Conservation (phyloP, 208 protist species). For the Angomonas deanei region DNA sequence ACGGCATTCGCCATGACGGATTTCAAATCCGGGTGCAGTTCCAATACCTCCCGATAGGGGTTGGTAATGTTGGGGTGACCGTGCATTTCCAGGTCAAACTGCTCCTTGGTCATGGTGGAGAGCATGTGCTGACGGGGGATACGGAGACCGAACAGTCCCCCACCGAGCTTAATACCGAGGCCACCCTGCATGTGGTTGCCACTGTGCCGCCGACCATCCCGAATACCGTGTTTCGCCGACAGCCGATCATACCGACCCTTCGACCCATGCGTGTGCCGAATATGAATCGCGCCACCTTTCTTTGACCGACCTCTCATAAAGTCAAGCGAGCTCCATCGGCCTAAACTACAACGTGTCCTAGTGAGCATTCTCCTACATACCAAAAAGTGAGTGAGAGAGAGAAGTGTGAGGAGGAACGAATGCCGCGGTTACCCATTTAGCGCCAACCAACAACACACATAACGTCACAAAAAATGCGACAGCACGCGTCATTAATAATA, state of each 20-base stretch:
- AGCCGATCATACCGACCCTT: constrained; percentile 77
- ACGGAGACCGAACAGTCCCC: constrained; percentile 83
- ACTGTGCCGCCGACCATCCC: constrained; percentile 72
- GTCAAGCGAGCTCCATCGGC: constrained; percentile 73
- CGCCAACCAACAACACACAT: neutral
- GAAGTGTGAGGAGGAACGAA: neutral
- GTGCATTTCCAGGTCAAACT: constrained; percentile 70
- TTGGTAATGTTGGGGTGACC: constrained; percentile 90
- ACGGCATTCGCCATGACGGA: constrained; percentile 73
- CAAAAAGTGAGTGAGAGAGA: neutral
- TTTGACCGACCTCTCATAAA: constrained; percentile 76
- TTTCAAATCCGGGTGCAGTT: constrained; percentile 62
- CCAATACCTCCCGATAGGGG: constrained; percentile 69
- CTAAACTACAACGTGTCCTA: constrained; percentile 15
- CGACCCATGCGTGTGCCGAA: constrained; percentile 78
- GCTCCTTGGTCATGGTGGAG: constrained; percentile 58
- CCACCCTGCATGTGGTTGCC: constrained; percentile 74
- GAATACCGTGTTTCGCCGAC: constrained; percentile 44
- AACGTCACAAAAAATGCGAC: neutral
- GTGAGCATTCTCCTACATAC: constrained; percentile 19
- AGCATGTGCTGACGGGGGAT: constrained; percentile 74
- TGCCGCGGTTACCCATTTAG: neutral
- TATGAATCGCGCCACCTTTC: constrained; percentile 71
- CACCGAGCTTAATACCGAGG: constrained; percentile 80
- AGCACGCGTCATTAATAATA: neutral